Base-by-base conservation (phyloP, 169 alveolate species). In the Fabrea salina region DNA sequence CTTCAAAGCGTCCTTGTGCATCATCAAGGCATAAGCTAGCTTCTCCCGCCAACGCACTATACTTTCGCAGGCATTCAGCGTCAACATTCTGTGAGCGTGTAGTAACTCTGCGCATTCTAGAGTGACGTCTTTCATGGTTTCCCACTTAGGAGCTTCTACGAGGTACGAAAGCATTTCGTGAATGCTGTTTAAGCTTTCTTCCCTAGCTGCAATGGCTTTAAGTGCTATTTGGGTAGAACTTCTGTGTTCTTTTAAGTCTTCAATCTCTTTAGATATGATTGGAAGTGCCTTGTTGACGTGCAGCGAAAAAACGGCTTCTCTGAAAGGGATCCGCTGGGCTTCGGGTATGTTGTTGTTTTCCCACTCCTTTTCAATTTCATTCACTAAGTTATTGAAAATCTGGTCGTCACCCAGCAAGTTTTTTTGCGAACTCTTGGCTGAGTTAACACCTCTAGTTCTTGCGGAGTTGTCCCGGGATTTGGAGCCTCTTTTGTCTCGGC, bases 81-180 rank as follows among this genome's bases (percentile, higher is more conserved):
- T 67, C 2, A 67, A 19, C 13, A 67, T 67, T 19, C 78, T 37
- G 44, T 67, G 78, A 37, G 78, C 78, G 44, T 67, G 78, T 6
- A 67, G 61, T n/a, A 67, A 59, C 41, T 44, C 78, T n/a, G 59
- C 78, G 33, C 78, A 67, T 3, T 67, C 78, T 16, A 67, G n/a
- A n/a, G n/a, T 56, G 2, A 67, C 61, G 7, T 67, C 56, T 40
- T 43, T 37, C 2, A 67, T 1, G n/a, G n/a, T 67, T 16, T 67
- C 56, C 25, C 78, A 44, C 8, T 43, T 39, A 1, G 59, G 58
- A 19, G n/a, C 61, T 43, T 44, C n/a, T 43, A 13, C 0, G 19
- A 67, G 44, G 27, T 41, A 67, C 16, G 39, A n/a, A 41, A 41
- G 19, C 78, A 67, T 67, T 67, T 67, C 56, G 8, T 19, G n/a